These are phyloP conservation scores for Agrocybe pediades DNA, from an alignment of 768 basidiomycete genomes.

Conservation along the genomic window DNA sequence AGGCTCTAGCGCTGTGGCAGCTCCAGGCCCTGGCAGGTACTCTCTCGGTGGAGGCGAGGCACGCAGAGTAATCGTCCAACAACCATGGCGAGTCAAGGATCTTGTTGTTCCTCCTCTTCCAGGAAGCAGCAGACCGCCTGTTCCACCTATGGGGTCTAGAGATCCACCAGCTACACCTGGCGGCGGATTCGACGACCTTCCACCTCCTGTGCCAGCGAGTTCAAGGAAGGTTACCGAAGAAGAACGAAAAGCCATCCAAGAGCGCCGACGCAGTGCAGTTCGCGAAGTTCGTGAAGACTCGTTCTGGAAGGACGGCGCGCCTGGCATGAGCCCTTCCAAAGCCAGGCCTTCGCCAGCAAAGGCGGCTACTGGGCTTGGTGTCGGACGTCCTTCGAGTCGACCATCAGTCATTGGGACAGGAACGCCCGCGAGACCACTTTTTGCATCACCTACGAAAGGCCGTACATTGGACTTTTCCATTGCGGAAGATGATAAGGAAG, in stretches of 20 bases:
- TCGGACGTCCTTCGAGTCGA: background rate
- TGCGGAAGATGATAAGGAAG: slow-evolving; percentile 15
- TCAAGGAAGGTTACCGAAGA: slow-evolving; percentile 37
- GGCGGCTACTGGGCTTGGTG: slow-evolving; percentile 3
- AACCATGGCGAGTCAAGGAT: slow-evolving; percentile 59
- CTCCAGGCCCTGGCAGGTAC: slow-evolving; percentile 27
- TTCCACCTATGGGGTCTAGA: background rate
- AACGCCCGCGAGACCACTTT: slow-evolving; percentile 3
- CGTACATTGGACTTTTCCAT: slow-evolving; percentile 16
- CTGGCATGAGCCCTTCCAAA: slow-evolving; percentile 46
- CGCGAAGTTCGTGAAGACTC: slow-evolving; percentile 38
- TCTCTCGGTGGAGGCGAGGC: slow-evolving; percentile 52
- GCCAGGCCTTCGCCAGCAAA: slow-evolving; percentile 19
- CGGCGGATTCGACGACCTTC: background rate
- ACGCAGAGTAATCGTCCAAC: slow-evolving; percentile 47
- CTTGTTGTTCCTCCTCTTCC: slow-evolving; percentile 43
- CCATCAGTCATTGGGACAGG: slow-evolving; percentile 2
- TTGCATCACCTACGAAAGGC: slow-evolving; percentile 21
- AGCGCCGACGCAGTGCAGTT: slow-evolving; percentile 61
- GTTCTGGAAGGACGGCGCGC: slow-evolving; percentile 55
- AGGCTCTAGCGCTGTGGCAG: slow-evolving; percentile 5
- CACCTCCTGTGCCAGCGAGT: slow-evolving; percentile 1
- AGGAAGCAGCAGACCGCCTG: background rate
- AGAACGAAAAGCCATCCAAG: slow-evolving; percentile 61
- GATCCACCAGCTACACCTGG: slow-evolving; percentile 3